Base-by-base conservation (phyloP, 2,329 filamentous ascomycete species). In the Microdochium trichocladiopsis region DNA sequence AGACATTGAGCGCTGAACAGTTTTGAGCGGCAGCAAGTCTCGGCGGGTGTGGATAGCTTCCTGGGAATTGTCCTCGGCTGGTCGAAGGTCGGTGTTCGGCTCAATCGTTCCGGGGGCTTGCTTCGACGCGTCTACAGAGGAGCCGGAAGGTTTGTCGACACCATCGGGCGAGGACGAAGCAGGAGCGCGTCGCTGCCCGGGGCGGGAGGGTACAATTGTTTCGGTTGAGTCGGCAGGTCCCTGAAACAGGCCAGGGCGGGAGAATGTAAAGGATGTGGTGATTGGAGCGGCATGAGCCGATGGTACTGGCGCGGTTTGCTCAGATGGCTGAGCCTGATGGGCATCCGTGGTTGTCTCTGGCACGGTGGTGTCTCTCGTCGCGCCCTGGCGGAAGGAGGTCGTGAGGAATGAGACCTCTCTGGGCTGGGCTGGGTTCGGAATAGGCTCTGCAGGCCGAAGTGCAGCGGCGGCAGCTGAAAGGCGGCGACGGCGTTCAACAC, bases 11-110 rank as follows among this genome's bases (percentile, higher is more conserved):
- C 66, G 62, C 53, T 73, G 68, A 45, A 74, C 58, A 18, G 72
- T 63, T 59, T 75, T 78, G 57, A 74, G 72, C 51, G 74, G 62
- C 50, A 76, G 61, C 52, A 78, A 64, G 58, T 78, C 75, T 50
- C 74, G 73, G 61, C 76, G 76, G 52, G 71, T 74, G 33, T 69
- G 69, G 52, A 64, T 60, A 61, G 62, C 65, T 47, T 71, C 67
- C 54, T 65, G 66, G 49, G 65, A 64, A 25, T 63, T 59, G 56
- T 59, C 61, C 53, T 67, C 67, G 52, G 59, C 57, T 43, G 61
- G 52, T 48, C 51, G 49, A 50, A 56, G 51, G 49, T 55, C 52
- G 41, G 52, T 53, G 54, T 37, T 57, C 50, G 55, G 51, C 50
- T 57, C 55, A 22, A 55, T 51, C 25, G 55, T 54, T 45, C 53